These are phyloP conservation scores for Rosa persica DNA, from an alignment of 306 rosid genomes.

Conservation along the genomic window DNA sequence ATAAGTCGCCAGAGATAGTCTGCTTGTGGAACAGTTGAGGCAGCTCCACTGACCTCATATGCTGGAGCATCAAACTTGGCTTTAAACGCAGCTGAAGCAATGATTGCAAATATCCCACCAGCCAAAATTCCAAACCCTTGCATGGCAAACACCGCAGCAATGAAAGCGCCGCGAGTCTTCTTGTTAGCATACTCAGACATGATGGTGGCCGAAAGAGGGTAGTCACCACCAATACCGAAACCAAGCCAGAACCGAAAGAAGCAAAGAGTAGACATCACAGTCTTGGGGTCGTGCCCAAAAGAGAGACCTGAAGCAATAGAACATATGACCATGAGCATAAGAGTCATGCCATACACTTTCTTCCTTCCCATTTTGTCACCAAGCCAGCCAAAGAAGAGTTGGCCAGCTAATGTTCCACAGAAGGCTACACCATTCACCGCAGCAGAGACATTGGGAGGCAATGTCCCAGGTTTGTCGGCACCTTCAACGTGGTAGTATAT, in stretches of 20 bases:
- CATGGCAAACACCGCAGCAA: slow-evolving; percentile 86
- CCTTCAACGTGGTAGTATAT: slow-evolving; percentile 67
- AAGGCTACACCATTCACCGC: slow-evolving; percentile 76
- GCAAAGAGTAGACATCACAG: slow-evolving; percentile 69
- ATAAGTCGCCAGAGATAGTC: slow-evolving; percentile 70
- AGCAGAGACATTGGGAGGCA: slow-evolving; percentile 71
- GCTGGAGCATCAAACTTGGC: slow-evolving; percentile 43
- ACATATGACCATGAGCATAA: slow-evolving; percentile 60
- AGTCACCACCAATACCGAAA: slow-evolving; percentile 78
- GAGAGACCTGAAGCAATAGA: slow-evolving; percentile 77
- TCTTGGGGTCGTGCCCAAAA: slow-evolving; percentile 44
- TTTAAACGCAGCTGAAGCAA: slow-evolving; percentile 40
- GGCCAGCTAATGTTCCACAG: slow-evolving; percentile 63
- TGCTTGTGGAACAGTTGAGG: slow-evolving; percentile 62
- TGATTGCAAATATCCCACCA: slow-evolving; percentile 60
- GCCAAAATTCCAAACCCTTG: slow-evolving; percentile 79
- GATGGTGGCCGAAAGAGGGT: slow-evolving; percentile 82
- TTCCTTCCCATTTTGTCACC: slow-evolving; percentile 77
- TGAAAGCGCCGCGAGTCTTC: slow-evolving; percentile 74
- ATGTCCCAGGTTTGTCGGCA: slow-evolving; percentile 48
- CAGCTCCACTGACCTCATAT: slow-evolving; percentile 35
- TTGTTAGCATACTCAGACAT: slow-evolving; percentile 78
- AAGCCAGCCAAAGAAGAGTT: slow-evolving; percentile 87
- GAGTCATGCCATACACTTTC: slow-evolving; percentile 70
- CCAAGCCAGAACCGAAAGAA: slow-evolving; percentile 85